A percentile compares a stretch with the other conserved stretches of the same genome.
Evolutionary conservation across 352 stramenopile species (phyloP).

Genomic region (Globisporangium solare): DNA sequence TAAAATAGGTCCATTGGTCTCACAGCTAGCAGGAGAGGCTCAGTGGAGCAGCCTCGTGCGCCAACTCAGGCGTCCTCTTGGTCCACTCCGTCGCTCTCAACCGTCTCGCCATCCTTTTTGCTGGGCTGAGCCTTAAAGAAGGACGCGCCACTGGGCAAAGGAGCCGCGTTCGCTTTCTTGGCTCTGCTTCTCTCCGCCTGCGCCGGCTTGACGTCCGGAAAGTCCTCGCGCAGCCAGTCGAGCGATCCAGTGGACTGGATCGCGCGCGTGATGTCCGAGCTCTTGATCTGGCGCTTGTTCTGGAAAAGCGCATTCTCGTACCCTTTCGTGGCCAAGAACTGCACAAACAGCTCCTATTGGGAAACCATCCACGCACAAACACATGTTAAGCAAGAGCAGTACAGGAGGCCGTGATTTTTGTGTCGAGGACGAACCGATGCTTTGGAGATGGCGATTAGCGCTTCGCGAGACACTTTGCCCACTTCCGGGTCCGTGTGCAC

Average conservation of each 20-base stretch:
- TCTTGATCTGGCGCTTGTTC: constrained; percentile 81
- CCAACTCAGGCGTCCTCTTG: constrained; percentile 2
- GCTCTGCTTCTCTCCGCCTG: constrained; percentile 22
- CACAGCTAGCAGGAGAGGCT: not conserved
- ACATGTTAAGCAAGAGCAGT: not conserved
- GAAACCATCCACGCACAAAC: not conserved
- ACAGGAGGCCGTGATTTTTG: not conserved
- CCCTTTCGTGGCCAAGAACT: constrained; percentile 88
- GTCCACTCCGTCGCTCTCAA: not conserved
- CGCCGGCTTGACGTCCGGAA: constrained; percentile 48
- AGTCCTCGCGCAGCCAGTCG: constrained; percentile 86
- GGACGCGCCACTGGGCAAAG: constrained; percentile 23
- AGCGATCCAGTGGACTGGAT: constrained; percentile 75
- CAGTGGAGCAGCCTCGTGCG: not conserved
- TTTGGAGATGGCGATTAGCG: constrained; percentile 89
- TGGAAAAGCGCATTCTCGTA: constrained; percentile 81
- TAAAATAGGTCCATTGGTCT: constrained; percentile 1
- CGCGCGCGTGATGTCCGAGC: constrained; percentile 62
- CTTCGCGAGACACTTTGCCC: constrained; percentile 90
- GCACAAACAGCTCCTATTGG: constrained; percentile 83
- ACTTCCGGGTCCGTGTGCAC: constrained; percentile 91
- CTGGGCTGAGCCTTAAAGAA: constrained; percentile 45
- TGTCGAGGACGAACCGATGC: constrained; percentile 55
- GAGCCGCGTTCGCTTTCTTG: constrained; percentile 18
- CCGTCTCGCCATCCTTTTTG: not conserved